Base-by-base conservation (phyloP, 2,329 filamentous ascomycete species). In the Lasiodiplodia theobromae region DNA sequence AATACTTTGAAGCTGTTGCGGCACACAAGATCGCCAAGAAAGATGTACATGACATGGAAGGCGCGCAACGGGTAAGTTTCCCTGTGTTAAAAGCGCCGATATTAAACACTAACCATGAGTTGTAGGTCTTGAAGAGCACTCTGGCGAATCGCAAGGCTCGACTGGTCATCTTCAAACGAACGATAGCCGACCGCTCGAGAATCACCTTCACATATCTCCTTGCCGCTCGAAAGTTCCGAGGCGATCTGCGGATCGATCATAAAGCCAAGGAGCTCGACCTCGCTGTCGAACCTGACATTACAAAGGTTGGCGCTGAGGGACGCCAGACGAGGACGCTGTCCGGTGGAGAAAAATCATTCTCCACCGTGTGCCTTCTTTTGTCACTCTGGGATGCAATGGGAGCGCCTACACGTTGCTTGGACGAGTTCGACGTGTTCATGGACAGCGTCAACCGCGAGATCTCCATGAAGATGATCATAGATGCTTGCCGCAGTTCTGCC, bases 341-440 rank as follows among this genome's bases (percentile, higher is more conserved):
- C 10, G 96, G 96, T 66, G 96, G 96, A 37, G 96, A 99, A 78
- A 99, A 99, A 79, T 98, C 95, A 0, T 99, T 98, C 79, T 96
- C 94, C 3, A 97, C 95, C 4, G 96, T 98, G 69, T 99, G 96
- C 81, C 87, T 99, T 73, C 83, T 99, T 67, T 86, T 99, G 38
- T 89, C 94, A 2, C 91, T 99, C 21, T 99, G 96, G 96, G 96
- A 99, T 77, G 95, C 96, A 37, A 99, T 99, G 91, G 95, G 96
- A 12, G 96, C 94, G 21, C 95, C 94, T 0, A 91, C 99, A 70
- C 89, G 96, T 67, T 99, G 96, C 76, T 85, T 99, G 66, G 96
- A 99, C 80, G 96, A 99, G 80, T 99, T 98, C 77, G 96, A 99
- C 78, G 96, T 99, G 38, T 99, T 97, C 84, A 99, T 99, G 96